These are phyloP conservation scores for Sarocladiaceae sp. DNA, from an alignment of 2,329 filamentous ascomycete genomes.

Conservation along the genomic window DNA sequence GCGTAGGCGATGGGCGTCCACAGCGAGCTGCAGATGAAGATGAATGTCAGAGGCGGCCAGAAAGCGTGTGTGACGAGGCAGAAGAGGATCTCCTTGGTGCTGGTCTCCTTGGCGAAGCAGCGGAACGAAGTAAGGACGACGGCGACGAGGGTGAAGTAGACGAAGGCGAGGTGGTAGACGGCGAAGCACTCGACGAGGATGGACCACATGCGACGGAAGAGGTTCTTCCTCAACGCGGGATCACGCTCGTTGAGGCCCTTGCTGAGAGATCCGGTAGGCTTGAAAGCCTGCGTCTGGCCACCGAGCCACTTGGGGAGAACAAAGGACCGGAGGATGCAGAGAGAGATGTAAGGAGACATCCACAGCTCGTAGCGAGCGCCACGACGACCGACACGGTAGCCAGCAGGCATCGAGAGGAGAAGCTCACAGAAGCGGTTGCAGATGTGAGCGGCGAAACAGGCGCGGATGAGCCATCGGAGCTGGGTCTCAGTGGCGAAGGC, in stretches of 20 bases:
- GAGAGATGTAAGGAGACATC: conserved; percentile 57
- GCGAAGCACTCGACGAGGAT: conserved; percentile 51
- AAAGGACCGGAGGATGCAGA: conserved; percentile 52
- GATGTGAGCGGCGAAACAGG: conserved; percentile 45
- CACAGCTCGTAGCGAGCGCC: conserved; percentile 51
- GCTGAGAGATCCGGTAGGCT: conserved; percentile 51
- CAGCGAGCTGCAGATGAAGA: conserved; percentile 47
- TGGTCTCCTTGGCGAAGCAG: conserved; percentile 35
- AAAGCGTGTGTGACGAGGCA: conserved; percentile 53
- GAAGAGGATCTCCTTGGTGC: conserved; percentile 35
- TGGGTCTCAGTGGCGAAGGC: conserved; percentile 46
- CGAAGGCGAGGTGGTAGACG: conserved; percentile 47
- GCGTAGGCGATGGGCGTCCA: conserved; percentile 57
- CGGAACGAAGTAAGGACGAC: conserved; percentile 45
- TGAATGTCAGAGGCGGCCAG: conserved; percentile 55
- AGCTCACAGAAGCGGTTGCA: conserved; percentile 50
- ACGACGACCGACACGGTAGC: conserved; percentile 53
- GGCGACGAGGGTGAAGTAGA: conserved; percentile 45
- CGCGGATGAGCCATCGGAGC: conserved; percentile 52
- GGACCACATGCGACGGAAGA: conserved; percentile 46
- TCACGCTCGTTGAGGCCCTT: conserved; percentile 54
- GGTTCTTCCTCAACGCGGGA: conserved; percentile 40
- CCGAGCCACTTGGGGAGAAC: conserved; percentile 54
- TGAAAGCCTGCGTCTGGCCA: conserved; percentile 52
- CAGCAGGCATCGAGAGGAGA: conserved; percentile 51